These are phyloP conservation scores for Golubevia pallescens DNA, from an alignment of 1,284 basidiomycete species.

Conservation along the genomic window DNA sequence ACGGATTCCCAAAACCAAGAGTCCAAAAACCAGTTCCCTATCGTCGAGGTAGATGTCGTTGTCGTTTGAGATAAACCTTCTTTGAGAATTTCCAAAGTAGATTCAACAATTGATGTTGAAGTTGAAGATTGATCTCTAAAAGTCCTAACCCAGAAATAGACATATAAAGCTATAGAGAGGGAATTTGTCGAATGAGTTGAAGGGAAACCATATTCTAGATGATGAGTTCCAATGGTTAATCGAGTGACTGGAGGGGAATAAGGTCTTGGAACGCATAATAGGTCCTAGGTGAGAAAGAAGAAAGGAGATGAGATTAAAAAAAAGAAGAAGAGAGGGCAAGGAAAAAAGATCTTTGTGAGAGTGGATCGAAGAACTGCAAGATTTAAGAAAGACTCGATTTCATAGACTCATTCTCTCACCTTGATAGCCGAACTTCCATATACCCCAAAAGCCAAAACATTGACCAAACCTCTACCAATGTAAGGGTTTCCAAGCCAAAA, in stretches of 20 bases:
- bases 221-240: constrained; percentile 47
- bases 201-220: constrained; percentile 87
- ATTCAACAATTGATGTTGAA: too few relatives aligned
- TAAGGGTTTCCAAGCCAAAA: constrained; percentile 45
- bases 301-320: constrained; percentile 7
- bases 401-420: too few relatives aligned
- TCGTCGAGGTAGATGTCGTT: too few relatives aligned
- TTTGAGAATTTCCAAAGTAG: too few relatives aligned
- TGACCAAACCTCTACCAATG: constrained; percentile 35
- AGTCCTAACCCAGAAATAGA: constrained; percentile 42
- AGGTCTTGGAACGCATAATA: constrained; percentile 54
- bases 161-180: constrained; percentile 75
- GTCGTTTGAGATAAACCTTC: not conserved
- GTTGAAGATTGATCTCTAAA: constrained; percentile 2
- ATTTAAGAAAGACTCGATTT: too few relatives aligned
- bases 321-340: too few relatives aligned
- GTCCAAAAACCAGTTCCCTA: constrained; percentile 34
- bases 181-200: constrained; percentile 94
- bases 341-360: too few relatives aligned
- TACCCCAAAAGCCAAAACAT: constrained; percentile 54
- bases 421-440: constrained; percentile 53
- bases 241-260: constrained; percentile 54
- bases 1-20: constrained; percentile 45
- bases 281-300: constrained; percentile 52
- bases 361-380: too few relatives aligned